Conservation (phyloP, 192 early-diverging fungal genomes). For the Entomortierella beljakovae region DNA sequence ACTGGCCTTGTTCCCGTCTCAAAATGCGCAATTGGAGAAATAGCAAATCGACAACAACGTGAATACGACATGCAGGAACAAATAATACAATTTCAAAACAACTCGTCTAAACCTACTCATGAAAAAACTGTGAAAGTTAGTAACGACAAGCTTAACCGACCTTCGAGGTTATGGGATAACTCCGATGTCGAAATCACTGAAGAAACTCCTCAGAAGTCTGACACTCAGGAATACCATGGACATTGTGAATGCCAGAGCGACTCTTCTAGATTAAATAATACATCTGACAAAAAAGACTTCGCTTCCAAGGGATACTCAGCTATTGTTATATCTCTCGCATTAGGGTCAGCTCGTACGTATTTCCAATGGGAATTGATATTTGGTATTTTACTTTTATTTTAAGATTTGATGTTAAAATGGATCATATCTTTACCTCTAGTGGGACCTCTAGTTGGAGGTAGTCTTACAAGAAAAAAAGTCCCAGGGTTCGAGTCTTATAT, state of each 20-base stretch:
- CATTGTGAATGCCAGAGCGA: not conserved
- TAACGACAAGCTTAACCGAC: no score
- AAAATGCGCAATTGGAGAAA: conserved; percentile 33
- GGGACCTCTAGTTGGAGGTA: conserved; percentile 22
- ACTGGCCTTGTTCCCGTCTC: conserved; percentile 28
- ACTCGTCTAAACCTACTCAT: no score
- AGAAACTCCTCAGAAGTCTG: no score
- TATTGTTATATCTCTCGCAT: conserved; percentile 27
- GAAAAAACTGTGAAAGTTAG: no score
- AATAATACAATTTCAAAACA: not conserved
- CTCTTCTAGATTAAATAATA: not conserved
- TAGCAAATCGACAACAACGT: conserved; percentile 20
- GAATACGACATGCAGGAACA: conserved; percentile 9
- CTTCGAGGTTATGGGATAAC: no score
- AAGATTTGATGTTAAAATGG: no score
- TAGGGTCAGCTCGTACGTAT: conserved; percentile 24
- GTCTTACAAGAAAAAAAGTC: conserved; percentile 13
- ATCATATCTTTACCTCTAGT: no score
- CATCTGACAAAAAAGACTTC: conserved; percentile 4
- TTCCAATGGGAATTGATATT: not conserved
- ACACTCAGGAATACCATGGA: not conserved
- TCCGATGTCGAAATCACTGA: no score
- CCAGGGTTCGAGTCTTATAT: conserved; percentile 15
- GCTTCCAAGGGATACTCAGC: conserved; percentile 26
- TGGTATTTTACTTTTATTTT: not conserved